Percentiles rank a stretch among this genome's conserved stretches.
phyloP scores from a whole-genome alignment of 1,139 yeast genomes.

The Sugiyamaella sp. region DNA sequence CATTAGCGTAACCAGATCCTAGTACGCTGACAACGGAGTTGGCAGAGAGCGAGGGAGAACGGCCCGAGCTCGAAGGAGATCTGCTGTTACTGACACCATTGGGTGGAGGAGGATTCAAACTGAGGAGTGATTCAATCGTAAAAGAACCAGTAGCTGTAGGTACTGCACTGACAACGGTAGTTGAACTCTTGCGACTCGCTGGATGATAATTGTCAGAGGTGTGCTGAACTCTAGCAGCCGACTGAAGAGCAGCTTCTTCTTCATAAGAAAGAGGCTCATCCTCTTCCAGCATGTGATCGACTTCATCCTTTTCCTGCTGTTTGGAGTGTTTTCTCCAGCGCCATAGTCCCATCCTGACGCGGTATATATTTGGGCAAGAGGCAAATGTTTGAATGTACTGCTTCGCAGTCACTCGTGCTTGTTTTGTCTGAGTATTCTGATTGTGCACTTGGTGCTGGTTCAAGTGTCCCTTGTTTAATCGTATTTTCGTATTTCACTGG shows the following conservation, averaged over 20 bases:
- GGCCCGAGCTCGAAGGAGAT: slow-evolving; percentile 3
- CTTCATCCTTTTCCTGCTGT: slow-evolving; percentile 17
- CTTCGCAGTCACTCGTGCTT: no score
- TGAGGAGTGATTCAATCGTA: slow-evolving; percentile 24
- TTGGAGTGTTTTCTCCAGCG: slow-evolving; percentile 18
- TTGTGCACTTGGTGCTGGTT: no score
- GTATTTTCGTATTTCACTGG: no score
- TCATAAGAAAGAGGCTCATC: slow-evolving; percentile 34
- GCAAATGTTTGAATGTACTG: no score
- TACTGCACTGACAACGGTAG: slow-evolving; percentile 17
- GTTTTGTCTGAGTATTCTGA: no score
- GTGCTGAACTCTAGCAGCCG: slow-evolving; percentile 29
- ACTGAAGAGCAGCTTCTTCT: slow-evolving; percentile 33
- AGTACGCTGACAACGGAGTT: background rate
- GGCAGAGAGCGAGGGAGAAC: slow-evolving; percentile 11
- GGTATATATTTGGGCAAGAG: no score
- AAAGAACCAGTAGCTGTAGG: slow-evolving; percentile 29
- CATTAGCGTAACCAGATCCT: background rate
- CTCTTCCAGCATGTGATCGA: slow-evolving; percentile 15
- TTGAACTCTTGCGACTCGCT: slow-evolving; percentile 19
- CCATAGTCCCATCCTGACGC: slow-evolving; percentile 18
- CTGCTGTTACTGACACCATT: slow-evolving; percentile 5
- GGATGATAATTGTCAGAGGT: slow-evolving; percentile 26
- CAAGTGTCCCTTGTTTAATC: no score
- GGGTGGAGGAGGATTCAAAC: slow-evolving; percentile 17